phyloP scores from a whole-genome alignment of 345 rosid genomes.

The Eucalyptus caleyi region DNA sequence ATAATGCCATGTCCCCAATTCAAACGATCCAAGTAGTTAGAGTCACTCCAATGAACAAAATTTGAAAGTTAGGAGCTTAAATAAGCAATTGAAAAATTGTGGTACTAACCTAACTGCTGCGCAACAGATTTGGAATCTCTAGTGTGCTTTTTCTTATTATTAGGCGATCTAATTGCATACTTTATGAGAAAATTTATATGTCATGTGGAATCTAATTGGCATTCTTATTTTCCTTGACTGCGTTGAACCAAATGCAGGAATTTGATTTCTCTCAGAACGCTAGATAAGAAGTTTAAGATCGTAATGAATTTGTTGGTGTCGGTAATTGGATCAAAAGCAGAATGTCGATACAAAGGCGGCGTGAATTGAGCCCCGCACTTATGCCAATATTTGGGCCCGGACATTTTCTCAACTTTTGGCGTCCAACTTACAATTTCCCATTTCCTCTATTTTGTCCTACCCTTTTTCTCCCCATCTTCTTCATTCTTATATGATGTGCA shows the following conservation, averaged over 20 bases:
- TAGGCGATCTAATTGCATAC: background rate
- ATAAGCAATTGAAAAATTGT: background rate
- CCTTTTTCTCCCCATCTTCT: background rate
- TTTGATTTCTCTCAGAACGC: no score
- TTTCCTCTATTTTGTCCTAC: no score
- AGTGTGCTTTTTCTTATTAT: background rate
- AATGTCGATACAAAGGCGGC: background rate
- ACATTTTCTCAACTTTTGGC: no score
- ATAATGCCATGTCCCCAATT: background rate
- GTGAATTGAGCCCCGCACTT: background rate
- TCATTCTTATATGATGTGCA: no score
- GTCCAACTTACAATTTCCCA: no score
- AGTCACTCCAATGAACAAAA: background rate
- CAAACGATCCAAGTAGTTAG: background rate
- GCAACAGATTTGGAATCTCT: background rate
- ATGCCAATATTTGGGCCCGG: accelerated
- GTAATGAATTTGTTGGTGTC: background rate
- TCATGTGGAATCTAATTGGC: background rate
- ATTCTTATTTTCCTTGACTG: background rate
- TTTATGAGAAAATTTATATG: background rate
- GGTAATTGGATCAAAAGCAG: no score
- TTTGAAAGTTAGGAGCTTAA: background rate
- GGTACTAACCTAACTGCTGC: accelerated
- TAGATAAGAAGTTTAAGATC: background rate
- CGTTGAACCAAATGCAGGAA: background rate